Base-by-base conservation (phyloP, 805 yeast species). In the Nakazawaea molendinolei region DNA sequence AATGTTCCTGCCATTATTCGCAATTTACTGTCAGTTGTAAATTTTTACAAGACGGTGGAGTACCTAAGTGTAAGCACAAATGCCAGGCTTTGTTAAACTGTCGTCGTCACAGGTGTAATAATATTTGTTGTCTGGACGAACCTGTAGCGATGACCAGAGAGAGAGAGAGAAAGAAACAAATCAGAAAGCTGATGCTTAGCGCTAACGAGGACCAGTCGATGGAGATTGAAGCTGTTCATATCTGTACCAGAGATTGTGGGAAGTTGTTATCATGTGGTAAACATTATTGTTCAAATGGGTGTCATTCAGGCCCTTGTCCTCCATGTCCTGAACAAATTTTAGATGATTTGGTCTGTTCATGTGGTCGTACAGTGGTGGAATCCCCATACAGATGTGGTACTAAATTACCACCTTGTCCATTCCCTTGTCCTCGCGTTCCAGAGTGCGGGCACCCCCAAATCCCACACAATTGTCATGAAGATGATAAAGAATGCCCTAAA, bases 361-460 rank as follows among this genome's bases (percentile, higher is more conserved):
- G 95, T 62, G 95, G 95, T 3, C 66, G 69, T 44, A 86, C 95
- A 0, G 69, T 82, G 3, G 65, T 86, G 5, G 69, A 67, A 15
- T 95, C 95, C 0, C 95, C 95, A 0, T 86, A 85, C 8, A 62
- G 95, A 44, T 86, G 95, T 60, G 95, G 95, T 10, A 74, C 85
- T 0, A 64, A 57, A 30, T 52, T 83, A 23, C 81, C 81, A 4
- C 67, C 65, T 8, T 86, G 95, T 58, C 65, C 62, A 17, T 68
- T 72, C 41, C 86, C 73, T 43, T 86, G 95, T 55, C 56, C 62
- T 3, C 63, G 85, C 33, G 63, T 61, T 1, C 54, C 58, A 23
- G 45, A 55, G 0, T 86, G 95, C 66, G 95, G 90, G 0, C 95
- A 86, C 54, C 55, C 65, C 7, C 73, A 69, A 15, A 81, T 77